A percentile compares a stretch with the other conserved stretches of the same genome.
Conservation (phyloP, 2,329 filamentous ascomycete species). For the Neofusicoccum laricinum region DNA sequence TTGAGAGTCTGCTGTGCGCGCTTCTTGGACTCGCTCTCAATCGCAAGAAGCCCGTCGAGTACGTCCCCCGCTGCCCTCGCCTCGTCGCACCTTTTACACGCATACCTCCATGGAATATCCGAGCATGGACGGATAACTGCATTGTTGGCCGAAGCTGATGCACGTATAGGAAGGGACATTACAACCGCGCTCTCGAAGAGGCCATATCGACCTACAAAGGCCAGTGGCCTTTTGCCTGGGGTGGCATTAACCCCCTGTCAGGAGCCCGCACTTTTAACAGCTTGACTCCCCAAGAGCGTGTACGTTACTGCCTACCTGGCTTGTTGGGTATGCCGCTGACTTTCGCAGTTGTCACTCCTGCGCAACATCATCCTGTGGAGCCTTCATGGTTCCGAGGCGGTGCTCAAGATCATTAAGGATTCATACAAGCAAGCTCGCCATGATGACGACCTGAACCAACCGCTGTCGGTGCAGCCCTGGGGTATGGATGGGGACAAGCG, state of each 20-base stretch:
- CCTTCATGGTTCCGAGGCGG: slow-evolving; percentile 78
- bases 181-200: slow-evolving; percentile 89
- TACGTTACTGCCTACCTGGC: slow-evolving; percentile 46
- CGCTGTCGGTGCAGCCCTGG: slow-evolving; percentile 87
- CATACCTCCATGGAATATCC: background rate
- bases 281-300: slow-evolving; percentile 78
- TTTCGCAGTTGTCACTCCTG: slow-evolving; percentile 70
- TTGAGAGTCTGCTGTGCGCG: slow-evolving; percentile 86
- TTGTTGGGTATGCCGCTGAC: slow-evolving; percentile 22
- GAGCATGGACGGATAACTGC: background rate
- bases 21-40: slow-evolving; percentile 86
- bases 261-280: slow-evolving; percentile 77
- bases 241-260: slow-evolving; percentile 75
- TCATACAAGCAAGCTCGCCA: slow-evolving; percentile 86
- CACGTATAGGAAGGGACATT: slow-evolving; percentile 74
- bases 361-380: slow-evolving; percentile 85
- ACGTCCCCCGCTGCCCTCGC: slow-evolving; percentile 44
- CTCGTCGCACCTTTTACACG: background rate
- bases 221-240: slow-evolving; percentile 88
- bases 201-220: slow-evolving; percentile 78
- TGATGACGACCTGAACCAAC: slow-evolving; percentile 75
- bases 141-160: slow-evolving; percentile 28
- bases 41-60: slow-evolving; percentile 99
- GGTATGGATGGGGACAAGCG: slow-evolving; percentile 86
- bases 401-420: slow-evolving; percentile 79